Base-by-base conservation (phyloP, 2,329 filamentous ascomycete species). In the Endocalyx cinctus region DNA sequence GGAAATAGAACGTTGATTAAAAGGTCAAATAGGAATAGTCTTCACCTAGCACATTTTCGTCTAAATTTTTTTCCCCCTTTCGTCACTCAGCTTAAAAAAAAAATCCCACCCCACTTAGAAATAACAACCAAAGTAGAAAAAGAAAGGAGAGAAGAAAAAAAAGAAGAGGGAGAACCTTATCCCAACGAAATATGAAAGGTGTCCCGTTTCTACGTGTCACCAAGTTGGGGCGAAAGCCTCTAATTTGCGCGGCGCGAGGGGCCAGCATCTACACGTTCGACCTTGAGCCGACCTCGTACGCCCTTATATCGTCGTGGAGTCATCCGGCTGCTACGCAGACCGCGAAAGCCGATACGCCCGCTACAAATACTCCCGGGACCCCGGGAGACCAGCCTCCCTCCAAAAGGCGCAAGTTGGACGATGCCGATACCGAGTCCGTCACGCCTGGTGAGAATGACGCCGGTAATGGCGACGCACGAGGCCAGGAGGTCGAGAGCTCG, bases 231-330 rank as follows among this genome's bases (percentile, higher is more conserved):
- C 58, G 70, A 25, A 29, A 38, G 26, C 40, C 45, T 45, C 60
- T 84, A 14, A 59, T 96, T 13, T 71, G 94, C 47, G 84, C 83
- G 23, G 84, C 86, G 17, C 79, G 80, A 40, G 87, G 86, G 11
- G 74, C 81, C 29, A 76, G 72, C 47, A 75, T 96, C 34, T 74
- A 86, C 51, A 75, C 78, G 3, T 82, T 87, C 55, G 69, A 69
- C 50, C 61, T 80, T 6, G 51, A 23, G 14, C 27, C 38, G 5
- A 34, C 27, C n/a, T 19, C 45, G 17, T 42, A n/a, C n/a, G n/a
- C 39, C 7, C 29, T 43, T 6, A 25, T 54, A 8, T 51, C 44
- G 14, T 48, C 50, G 10, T 55, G 52, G 52, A 44, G 39, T 36
- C 52, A 54, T 36, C 51, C 52, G 4, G 35, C 31, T 16, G 18